Conservation (phyloP, 1,139 yeast genomes). For the Protomyces macrosporus region DNA sequence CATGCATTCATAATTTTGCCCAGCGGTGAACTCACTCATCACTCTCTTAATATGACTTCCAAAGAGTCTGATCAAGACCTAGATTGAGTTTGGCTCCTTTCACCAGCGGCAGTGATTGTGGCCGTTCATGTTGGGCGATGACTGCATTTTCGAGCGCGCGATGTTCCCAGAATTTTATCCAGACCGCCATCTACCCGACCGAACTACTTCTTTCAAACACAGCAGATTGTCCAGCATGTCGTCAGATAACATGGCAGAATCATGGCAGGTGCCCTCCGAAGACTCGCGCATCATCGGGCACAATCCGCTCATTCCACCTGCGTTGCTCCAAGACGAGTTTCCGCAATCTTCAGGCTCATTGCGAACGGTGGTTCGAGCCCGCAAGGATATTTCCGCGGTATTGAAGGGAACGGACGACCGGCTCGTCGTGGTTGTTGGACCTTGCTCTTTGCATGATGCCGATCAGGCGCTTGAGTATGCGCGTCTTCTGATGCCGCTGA, state of each 20-base stretch:
- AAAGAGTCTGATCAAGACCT: too few species aligned
- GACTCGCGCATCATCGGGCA: constrained; percentile 59
- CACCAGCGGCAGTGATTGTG: too few species aligned
- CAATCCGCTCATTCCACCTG: constrained; percentile 94
- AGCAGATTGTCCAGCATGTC: not conserved
- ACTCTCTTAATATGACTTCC: too few species aligned
- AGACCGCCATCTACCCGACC: too few species aligned
- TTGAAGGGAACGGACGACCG: constrained; percentile 75
- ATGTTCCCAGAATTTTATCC: too few species aligned
- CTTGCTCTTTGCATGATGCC: constrained; percentile 95
- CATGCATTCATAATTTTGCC: too few species aligned
- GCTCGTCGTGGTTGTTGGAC: constrained; percentile 79
- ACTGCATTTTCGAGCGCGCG: too few species aligned
- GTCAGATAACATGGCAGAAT: constrained; percentile 5
- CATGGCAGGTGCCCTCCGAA: constrained; percentile 24
- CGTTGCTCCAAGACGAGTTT: constrained; percentile 80
- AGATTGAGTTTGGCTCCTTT: too few species aligned
- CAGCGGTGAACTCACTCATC: too few species aligned
- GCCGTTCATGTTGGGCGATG: too few species aligned
- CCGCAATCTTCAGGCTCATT: constrained; percentile 62
- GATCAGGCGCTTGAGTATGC: constrained; percentile 88
- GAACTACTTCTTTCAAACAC: too few species aligned
- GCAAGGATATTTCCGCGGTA: constrained; percentile 67
- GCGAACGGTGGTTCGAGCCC: constrained; percentile 62
- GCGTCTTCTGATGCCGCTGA: constrained; percentile 52